Conservation (phyloP, 805 yeast species). For the Kurtzmaniella cleridarum region DNA sequence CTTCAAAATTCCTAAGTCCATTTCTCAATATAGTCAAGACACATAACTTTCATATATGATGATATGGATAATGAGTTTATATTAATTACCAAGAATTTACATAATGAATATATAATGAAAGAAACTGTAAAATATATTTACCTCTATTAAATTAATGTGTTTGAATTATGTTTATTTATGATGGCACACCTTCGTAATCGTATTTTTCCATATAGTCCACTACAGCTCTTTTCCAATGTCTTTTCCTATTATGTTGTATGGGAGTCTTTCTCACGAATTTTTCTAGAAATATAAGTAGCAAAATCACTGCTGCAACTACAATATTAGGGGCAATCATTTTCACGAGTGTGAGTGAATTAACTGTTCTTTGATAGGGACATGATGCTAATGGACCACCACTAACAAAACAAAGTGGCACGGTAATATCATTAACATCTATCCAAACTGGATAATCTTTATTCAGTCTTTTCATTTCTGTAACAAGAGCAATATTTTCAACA, state of each 20-base stretch:
- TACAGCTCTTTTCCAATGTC: conserved; percentile 56
- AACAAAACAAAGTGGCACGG: conserved; percentile 77
- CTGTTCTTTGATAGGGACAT: conserved; percentile 70
- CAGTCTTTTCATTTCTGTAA: conserved; percentile 16
- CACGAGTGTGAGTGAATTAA: conserved; percentile 51
- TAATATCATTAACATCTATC: conserved; percentile 79
- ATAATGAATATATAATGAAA: no score
- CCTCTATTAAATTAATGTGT: no score
- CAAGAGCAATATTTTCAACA: conserved; percentile 21
- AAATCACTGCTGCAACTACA: conserved; percentile 47
- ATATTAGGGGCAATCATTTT: conserved; percentile 65
- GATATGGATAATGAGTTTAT: no score
- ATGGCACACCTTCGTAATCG: conserved; percentile 86
- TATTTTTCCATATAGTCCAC: conserved; percentile 50
- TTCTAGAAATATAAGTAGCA: conserved; percentile 48
- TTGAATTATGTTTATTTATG: no score
- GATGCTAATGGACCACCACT: conserved; percentile 69
- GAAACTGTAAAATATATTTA: no score
- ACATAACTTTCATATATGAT: no score
- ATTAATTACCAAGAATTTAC: no score
- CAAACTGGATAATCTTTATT: conserved; percentile 45
- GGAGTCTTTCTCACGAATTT: conserved; percentile 57
- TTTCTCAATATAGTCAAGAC: neutral
- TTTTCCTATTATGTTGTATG: conserved; percentile 60
- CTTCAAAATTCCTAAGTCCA: no score